A percentile compares a stretch with the other conserved stretches of the same genome.
Conservation (phyloP, 139 green algal species). For the Marvania coccoides region DNA sequence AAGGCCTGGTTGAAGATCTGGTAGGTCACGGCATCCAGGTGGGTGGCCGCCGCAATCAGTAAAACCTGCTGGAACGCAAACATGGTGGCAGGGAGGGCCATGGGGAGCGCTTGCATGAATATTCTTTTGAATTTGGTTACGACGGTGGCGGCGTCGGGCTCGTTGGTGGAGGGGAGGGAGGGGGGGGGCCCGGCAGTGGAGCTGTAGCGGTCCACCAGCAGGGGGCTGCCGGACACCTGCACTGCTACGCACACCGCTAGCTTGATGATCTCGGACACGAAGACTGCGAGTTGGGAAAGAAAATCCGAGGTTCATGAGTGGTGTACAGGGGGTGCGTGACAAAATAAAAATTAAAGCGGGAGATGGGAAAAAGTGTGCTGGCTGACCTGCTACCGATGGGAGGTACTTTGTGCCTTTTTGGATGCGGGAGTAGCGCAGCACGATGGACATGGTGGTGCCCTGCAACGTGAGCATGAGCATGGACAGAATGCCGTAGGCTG, state of each 20-base stretch:
- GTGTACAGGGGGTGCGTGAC: too few relatives aligned
- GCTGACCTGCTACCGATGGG: conserved; percentile 28
- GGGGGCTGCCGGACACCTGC: too few relatives aligned
- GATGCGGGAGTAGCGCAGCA: conserved; percentile 35
- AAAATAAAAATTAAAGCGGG: conserved; percentile 1
- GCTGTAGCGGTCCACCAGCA: too few relatives aligned
- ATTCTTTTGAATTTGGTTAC: too few relatives aligned
- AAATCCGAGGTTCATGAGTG: too few relatives aligned
- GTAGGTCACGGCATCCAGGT: conserved; percentile 53
- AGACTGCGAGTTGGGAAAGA: too few relatives aligned
- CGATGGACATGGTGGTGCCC: conserved; percentile 39
- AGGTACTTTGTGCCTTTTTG: conserved; percentile 32
- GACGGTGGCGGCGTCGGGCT: too few relatives aligned
- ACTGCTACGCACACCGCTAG: conserved; percentile 37
- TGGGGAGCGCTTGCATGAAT: conserved; percentile 24
- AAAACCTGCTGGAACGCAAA: conserved; percentile 59
- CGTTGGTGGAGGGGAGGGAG: not conserved
- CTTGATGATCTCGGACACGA: conserved; percentile 46
- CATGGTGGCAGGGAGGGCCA: conserved; percentile 43
- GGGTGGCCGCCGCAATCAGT: conserved; percentile 40
- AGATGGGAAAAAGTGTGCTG: not conserved
- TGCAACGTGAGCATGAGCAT: conserved; percentile 44
- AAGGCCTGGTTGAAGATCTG: conserved; percentile 55
- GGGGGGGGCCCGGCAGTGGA: not conserved
- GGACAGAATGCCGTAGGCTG: conserved; percentile 11